These are phyloP conservation scores for Ophiostoma sp. DNA, from an alignment of 2,329 filamentous ascomycete species.

Conservation along the genomic window DNA sequence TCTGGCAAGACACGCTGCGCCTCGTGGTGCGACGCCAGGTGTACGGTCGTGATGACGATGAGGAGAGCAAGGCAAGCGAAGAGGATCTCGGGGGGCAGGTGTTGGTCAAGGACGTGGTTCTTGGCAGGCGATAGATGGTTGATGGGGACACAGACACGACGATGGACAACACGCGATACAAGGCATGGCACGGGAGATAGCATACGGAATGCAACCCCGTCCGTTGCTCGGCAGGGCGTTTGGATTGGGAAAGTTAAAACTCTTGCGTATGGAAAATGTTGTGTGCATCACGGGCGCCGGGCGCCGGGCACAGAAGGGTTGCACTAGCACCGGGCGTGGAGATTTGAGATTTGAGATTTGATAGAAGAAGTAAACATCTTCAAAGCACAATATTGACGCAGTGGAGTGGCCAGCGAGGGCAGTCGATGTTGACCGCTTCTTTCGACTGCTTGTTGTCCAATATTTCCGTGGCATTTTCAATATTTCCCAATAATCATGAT, in stretches of 20 bases:
- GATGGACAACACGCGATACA: not conserved
- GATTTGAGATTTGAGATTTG: not conserved
- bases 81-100: conserved; percentile 45
- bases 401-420: not conserved
- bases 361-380: not conserved
- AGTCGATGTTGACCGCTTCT: not conserved
- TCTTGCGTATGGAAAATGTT: not conserved
- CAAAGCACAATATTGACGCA: not conserved
- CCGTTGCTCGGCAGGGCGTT: not conserved
- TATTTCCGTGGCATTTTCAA: too few relatives aligned
- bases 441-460: too few relatives aligned
- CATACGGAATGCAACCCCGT: not conserved
- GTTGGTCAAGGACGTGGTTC: conserved; percentile 53
- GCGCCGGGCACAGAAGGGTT: not conserved
- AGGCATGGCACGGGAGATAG: not conserved
- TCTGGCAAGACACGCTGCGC: conserved; percentile 75
- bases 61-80: not conserved
- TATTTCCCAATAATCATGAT: not conserved
- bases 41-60: conserved; percentile 34
- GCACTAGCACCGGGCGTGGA: not conserved
- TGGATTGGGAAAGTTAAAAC: not conserved
- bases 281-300: not conserved
- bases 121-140: conserved; percentile 47
- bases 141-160: not conserved
- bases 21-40: conserved; percentile 69